These are phyloP conservation scores for Sanguinoderma infundibulare DNA, from an alignment of 1,284 basidiomycete species.

Conservation along the genomic window DNA sequence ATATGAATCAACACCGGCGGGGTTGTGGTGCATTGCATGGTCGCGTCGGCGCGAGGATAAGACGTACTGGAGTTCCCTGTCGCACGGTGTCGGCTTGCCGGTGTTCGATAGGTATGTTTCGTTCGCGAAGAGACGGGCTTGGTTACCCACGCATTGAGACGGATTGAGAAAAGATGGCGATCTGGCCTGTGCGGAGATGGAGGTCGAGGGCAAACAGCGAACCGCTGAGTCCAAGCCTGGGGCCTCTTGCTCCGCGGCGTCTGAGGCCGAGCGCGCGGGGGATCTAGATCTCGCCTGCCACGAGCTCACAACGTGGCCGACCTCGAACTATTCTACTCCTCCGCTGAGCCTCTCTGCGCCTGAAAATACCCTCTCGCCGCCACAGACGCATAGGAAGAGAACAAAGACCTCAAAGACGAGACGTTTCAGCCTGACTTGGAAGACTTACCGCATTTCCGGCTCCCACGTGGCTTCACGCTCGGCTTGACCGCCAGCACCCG, in stretches of 20 bases:
- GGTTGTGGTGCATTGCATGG: background rate
- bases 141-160: conserved; percentile 2
- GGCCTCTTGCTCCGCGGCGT: background rate
- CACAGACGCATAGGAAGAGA: background rate
- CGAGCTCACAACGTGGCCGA: too few relatives aligned
- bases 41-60: background rate
- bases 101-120: background rate
- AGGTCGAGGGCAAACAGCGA: background rate
- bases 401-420: background rate
- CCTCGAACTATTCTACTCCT: background rate
- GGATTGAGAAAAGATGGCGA: background rate
- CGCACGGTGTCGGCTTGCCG: background rate
- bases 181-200: background rate
- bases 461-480: background rate
- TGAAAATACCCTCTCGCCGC: background rate
- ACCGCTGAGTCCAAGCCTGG: too few relatives aligned
- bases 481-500: too few relatives aligned
- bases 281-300: background rate
- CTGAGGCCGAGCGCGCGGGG: background rate
- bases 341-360: background rate
- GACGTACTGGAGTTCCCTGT: background rate
- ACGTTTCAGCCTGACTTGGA: background rate
- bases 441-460: background rate
- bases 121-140: background rate
- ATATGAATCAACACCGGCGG: background rate